Evolutionary conservation across 441 rosid species (phyloP).

Genomic region (Pelargonium myrrhifolium): DNA sequence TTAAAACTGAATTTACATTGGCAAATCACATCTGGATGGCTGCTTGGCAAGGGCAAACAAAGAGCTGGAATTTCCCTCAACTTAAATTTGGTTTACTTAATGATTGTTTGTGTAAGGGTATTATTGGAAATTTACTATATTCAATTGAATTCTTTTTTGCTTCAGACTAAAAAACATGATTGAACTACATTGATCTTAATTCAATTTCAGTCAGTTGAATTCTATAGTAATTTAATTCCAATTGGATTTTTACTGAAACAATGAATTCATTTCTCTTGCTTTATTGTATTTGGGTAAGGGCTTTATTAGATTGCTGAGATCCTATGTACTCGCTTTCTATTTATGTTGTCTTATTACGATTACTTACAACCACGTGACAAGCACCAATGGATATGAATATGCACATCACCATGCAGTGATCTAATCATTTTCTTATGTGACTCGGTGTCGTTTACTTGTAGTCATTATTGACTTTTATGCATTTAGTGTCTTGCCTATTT

Average conservation of each 20-base stretch:
- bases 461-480: neutral
- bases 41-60: too few relatives aligned
- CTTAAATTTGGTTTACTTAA: too few relatives aligned
- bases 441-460: neutral
- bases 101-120: too few relatives aligned
- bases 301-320: neutral
- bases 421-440: neutral
- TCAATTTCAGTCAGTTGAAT: too few relatives aligned
- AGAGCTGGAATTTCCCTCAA: too few relatives aligned
- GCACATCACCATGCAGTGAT: neutral
- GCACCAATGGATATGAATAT: neutral
- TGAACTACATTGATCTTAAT: too few relatives aligned
- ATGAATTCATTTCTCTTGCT: neutral
- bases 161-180: too few relatives aligned
- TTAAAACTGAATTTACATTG: too few relatives aligned
- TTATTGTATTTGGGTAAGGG: neutral
- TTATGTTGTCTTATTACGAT: neutral
- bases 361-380: neutral
- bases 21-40: too few relatives aligned
- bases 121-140: too few relatives aligned
- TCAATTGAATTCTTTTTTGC: too few relatives aligned
- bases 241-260: neutral
- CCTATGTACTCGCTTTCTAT: neutral
- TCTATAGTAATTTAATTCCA: too few relatives aligned
- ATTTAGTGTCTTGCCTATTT: neutral